Base-by-base conservation (phyloP, 805 yeast species). In the Candida oleophila region DNA sequence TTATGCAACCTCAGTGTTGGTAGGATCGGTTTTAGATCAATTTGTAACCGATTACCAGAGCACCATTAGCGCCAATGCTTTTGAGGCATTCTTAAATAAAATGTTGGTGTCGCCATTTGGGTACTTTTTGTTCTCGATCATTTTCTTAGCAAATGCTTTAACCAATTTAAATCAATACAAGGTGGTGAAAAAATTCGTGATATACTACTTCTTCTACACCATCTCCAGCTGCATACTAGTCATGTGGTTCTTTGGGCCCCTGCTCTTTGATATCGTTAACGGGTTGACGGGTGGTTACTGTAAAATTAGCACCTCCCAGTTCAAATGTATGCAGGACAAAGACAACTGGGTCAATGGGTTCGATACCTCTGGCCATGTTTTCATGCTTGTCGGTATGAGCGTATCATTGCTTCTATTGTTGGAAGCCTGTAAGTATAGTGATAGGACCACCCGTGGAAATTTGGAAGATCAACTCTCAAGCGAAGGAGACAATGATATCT, bases 311-410 rank as follows among this genome's bases (percentile, higher is more conserved):
- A 38, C 33, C 49, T 57, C 49, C 12, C 47, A 38, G 20, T 40
- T 44, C 21, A 33, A 28, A 22, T 59, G 62, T 44, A 36, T 37
- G 36, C n/a, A 18, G 37, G 28, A 35, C 11, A 46, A 49, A 11
- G 78, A 75, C 1, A 42, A 51, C 14, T 79, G 84, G 83, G 55
- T 55, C 3, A 69, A 71, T 48, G 80, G 81, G 8, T 79, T 79
- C 53, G 83, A 80, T 54, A 61, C 74, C 3, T 76, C 81, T 35
- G 83, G 83, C 1, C 85, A 80, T 55, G 73, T 69, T 43, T 76
- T 77, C 51, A 69, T 77, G 44, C 46, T 78, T 1, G 56, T 68
- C 1, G 73, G 74, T 4, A 54, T 73, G 14, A 16, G 20, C 16
- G 30, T 25, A 25, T 25, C 30, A 25, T 25, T 25, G 11, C 30